These are phyloP conservation scores for Litsea cubeba DNA, from an alignment of 164 flowering plant species.

Conservation along the genomic window DNA sequence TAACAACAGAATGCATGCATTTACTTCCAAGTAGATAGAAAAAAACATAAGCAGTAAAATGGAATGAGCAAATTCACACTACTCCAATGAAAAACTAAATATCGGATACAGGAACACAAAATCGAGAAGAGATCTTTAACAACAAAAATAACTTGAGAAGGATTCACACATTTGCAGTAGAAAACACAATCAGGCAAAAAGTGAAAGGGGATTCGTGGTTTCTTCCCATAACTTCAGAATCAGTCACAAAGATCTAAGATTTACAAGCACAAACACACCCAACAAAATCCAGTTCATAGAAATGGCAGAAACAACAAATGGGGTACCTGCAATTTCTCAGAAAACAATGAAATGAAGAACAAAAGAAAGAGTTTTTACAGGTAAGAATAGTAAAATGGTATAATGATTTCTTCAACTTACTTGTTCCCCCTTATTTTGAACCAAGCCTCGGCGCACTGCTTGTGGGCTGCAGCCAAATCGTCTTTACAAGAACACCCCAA, in stretches of 20 bases:
- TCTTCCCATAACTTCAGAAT: not conserved
- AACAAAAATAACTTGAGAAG: no score
- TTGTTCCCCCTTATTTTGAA: constrained; percentile 91
- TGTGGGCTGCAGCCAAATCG: constrained; percentile 88
- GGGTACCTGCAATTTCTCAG: not conserved
- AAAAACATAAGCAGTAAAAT: no score
- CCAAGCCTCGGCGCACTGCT: constrained; percentile 90
- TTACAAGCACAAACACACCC: not conserved
- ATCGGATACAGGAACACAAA: no score
- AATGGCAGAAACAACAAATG: not conserved
- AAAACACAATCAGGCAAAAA: not conserved
- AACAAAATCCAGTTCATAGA: not conserved
- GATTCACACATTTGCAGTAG: no score
- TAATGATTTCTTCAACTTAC: constrained; percentile 34
- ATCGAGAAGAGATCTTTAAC: no score
- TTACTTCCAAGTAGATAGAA: not conserved
- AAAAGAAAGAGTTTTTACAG: not conserved
- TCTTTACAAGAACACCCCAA: constrained; percentile 91
- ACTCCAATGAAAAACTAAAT: no score
- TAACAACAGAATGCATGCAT: not conserved
- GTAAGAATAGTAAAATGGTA: no score
- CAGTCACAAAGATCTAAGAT: not conserved
- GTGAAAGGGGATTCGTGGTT: not conserved
- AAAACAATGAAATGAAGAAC: not conserved
- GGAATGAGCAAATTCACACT: no score